phyloP scores from a whole-genome alignment of 2,329 filamentous ascomycete species.

The Aureobasidium sp. region DNA sequence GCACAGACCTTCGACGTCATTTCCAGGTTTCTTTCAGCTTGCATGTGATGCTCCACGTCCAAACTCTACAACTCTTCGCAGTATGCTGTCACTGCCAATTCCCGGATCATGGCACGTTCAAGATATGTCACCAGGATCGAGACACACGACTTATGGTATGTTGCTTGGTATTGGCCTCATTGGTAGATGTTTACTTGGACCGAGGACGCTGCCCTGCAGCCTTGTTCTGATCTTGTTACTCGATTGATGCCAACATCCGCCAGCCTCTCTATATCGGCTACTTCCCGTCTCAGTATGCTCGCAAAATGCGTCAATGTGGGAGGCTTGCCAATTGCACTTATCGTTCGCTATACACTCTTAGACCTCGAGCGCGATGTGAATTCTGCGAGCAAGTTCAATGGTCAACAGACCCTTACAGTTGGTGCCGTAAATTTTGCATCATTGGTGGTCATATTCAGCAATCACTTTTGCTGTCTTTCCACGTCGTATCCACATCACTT shows the following conservation, averaged over 20 bases:
- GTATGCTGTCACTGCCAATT: neutral
- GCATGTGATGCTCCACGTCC: neutral
- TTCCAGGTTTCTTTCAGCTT: neutral
- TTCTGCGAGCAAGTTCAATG: neutral
- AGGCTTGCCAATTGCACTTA: no score
- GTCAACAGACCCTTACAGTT: neutral
- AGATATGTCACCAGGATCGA: neutral
- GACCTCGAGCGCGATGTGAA: no score
- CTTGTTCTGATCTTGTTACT: neutral
- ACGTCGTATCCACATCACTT: neutral
- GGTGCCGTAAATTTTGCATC: neutral
- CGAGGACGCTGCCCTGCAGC: neutral
- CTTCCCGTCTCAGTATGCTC: no score
- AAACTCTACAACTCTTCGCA: neutral
- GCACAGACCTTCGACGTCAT: neutral
- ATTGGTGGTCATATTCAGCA: neutral
- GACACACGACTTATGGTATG: neutral
- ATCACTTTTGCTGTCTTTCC: neutral
- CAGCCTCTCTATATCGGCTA: no score
- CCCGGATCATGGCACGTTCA: no score
- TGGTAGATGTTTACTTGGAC: neutral
- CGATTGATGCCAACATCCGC: no score
- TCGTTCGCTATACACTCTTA: no score
- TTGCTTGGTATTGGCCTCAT: neutral
- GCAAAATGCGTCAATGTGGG: no score